Evolutionary conservation across 768 basidiomycete genomes (phyloP).

Genomic region (Lactifluus subvellereus): DNA sequence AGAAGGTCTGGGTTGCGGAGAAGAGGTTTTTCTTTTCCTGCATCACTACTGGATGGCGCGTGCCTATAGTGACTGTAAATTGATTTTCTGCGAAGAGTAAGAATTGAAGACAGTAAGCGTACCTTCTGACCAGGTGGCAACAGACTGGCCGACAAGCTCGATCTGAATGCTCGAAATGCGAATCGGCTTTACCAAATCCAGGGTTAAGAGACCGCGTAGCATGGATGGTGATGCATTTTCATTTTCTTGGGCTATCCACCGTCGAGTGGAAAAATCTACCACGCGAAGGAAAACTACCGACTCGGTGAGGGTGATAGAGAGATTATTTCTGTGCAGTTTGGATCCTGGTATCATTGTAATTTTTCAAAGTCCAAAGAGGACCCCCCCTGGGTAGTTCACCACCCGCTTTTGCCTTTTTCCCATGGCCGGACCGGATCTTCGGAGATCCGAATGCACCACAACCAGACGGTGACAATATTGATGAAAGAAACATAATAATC

Average conservation of each 20-base stretch:
- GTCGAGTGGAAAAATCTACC: constrained; percentile 32
- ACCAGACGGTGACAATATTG: no score
- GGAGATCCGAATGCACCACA: neutral
- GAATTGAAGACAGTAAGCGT: constrained; percentile 24
- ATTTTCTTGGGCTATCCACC: constrained; percentile 29
- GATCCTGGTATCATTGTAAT: neutral
- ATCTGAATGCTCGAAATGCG: constrained; percentile 83
- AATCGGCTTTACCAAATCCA: constrained; percentile 68
- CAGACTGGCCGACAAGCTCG: constrained; percentile 63
- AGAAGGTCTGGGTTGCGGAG: constrained; percentile 65
- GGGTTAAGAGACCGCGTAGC: constrained; percentile 58
- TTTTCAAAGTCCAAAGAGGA: neutral
- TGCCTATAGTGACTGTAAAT: constrained; percentile 37
- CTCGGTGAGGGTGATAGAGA: constrained; percentile 45
- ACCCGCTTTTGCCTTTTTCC: neutral
- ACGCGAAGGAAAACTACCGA: constrained; percentile 49
- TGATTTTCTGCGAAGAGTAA: constrained; percentile 22
- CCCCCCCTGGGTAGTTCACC: neutral
- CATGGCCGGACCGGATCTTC: neutral
- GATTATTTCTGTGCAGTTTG: constrained; percentile 27
- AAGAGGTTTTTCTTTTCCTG: constrained; percentile 78
- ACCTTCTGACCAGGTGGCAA: constrained; percentile 87
- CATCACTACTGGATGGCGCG: constrained; percentile 34
- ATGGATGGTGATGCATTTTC: constrained; percentile 46
- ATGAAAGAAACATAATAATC: no score